Evolutionary conservation across 495 filamentous ascomycete species (phyloP), one percentile per base, ranked within the genome.

Genomic region (Lichina pygmaea): DNA sequence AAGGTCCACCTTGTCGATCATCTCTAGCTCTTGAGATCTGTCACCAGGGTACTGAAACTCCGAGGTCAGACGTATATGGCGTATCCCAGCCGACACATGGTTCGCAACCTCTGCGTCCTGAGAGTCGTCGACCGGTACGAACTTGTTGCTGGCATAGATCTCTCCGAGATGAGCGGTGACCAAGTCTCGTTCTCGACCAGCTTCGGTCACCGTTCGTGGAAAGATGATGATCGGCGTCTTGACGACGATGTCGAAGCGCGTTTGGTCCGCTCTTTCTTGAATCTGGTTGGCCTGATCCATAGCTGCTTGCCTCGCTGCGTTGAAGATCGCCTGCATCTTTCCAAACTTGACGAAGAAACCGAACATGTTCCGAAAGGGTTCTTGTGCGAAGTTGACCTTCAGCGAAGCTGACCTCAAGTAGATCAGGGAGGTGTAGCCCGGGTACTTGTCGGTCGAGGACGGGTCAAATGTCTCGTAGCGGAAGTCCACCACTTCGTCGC

Each of bases 321-420:
- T 95, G 67, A 93, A 95, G 42, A 97, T 85, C 17, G 89, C 85
- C 59, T 95, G 89, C 89, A 97, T 97, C 61, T 92, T 92, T 47
- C 89, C 89, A 54, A 97, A 97, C 52, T 97, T 97, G 53, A 97
- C 81, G 32, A 85, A 65, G 60, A 95, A 97, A 54, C 93, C 81
- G 60, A 95, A 81, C 49, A 97, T 97, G 61, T 95, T 95, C 39
- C 91, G 78, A 63, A 93, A 95, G 6, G 89, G 89, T 56, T 95
- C 89, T 51, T 92, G 84, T 7, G 94, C 58, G 55, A 97, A 95
- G 55, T 93, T 94, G 56, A 97, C 66, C 58, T 89, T 93, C 57
- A 97, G 77, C 0, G 89, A 95, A 6, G 85, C 89, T 32, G 89
- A 84, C 24, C 85, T 72, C 11, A 97, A 61, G 55, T 73, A 84